Evolutionary conservation across 148 eudicot species (phyloP).

Genomic region (Persicaria tinctoria): DNA sequence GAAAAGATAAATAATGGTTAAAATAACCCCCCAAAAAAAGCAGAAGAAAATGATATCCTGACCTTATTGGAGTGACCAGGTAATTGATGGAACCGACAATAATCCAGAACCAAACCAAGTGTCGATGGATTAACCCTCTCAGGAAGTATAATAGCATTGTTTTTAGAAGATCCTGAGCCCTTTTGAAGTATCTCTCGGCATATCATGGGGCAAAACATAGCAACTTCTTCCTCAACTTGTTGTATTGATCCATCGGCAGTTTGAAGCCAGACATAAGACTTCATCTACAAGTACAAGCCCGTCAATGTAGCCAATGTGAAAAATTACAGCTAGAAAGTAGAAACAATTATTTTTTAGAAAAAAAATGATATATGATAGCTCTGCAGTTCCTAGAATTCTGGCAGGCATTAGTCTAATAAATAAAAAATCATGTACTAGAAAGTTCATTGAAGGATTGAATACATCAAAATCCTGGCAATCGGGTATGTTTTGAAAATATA

Average conservation of each 20-base stretch:
- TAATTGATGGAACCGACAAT: slow-evolving; percentile 77
- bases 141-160: slow-evolving; percentile 72
- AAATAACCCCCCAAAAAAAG: not conserved
- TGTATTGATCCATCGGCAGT: slow-evolving; percentile 74
- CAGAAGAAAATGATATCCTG: slow-evolving; percentile 14
- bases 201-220: slow-evolving; percentile 76
- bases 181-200: slow-evolving; percentile 72
- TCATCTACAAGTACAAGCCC: slow-evolving; percentile 38
- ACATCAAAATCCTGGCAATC: not conserved
- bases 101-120: slow-evolving; percentile 60
- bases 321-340: slow-evolving; percentile 1
- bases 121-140: slow-evolving; percentile 63
- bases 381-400: not conserved
- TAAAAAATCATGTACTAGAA: not conserved
- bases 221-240: slow-evolving; percentile 90
- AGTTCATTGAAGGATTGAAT: not conserved
- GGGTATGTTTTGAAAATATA: not conserved
- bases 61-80: slow-evolving; percentile 86
- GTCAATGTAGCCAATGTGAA: slow-evolving; percentile 3
- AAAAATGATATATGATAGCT: not conserved
- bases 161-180: slow-evolving; percentile 68
- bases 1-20: not conserved
- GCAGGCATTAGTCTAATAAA: not conserved
- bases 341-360: not conserved
- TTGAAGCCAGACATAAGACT: slow-evolving; percentile 82